Evolutionary conservation across 75 land plant genomes (phyloP).

Genomic region (Selaginella tamariscina): DNA sequence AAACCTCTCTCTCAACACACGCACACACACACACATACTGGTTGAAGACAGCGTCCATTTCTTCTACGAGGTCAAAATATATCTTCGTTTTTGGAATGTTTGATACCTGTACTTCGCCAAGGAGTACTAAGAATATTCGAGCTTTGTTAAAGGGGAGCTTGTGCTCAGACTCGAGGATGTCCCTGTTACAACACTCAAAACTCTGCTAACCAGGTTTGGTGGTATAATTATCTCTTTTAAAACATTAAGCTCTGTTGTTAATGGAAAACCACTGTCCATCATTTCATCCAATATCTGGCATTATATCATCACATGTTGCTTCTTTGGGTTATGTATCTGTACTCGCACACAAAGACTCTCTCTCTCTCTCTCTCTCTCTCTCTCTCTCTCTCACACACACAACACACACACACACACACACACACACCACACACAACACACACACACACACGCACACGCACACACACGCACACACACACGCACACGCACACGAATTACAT

Average conservation of each 20-base stretch:
- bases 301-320: background rate
- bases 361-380: conserved; percentile 8
- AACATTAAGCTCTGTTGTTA: conserved; percentile 85
- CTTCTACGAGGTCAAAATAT: conserved; percentile 82
- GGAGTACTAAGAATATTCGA: conserved; percentile 72
- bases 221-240: conserved; percentile 91
- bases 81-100: conserved; percentile 84
- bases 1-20: too few species aligned
- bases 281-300: conserved; percentile 95
- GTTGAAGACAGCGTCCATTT: conserved; percentile 75
- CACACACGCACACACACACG: too few species aligned
- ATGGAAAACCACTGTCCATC: conserved; percentile 97
- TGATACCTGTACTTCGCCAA: conserved; percentile 64
- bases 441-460: too few species aligned
- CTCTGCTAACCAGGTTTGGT: conserved; percentile 75
- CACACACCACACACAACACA: too few species aligned
- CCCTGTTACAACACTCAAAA: conserved; percentile 90
- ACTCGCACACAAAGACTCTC: background rate
- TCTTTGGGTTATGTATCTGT: background rate
- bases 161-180: conserved; percentile 56
- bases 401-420: too few species aligned
- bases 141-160: conserved; percentile 74
- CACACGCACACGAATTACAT: background rate
- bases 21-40: too few species aligned
- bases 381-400: too few species aligned